Base-by-base conservation (phyloP, 2,329 filamentous ascomycete species). In the Dothiorella sarmentorum region DNA sequence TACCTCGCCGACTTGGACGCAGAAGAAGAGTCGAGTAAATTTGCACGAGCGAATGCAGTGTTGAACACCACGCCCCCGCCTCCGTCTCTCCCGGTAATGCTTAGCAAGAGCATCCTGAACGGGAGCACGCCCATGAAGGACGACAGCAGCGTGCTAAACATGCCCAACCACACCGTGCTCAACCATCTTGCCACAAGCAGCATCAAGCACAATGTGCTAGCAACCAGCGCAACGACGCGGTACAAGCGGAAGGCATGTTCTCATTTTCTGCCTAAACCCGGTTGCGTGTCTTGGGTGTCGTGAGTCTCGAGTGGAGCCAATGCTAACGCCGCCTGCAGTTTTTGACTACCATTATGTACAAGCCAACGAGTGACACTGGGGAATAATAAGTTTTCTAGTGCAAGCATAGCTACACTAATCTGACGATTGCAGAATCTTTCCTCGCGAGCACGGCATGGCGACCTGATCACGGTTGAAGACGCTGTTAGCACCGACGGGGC, bases 121-220 rank as follows among this genome's bases (percentile, higher is more conserved):
- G 90, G 90, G 49, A 87, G 86, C 2, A 91, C 90, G 24, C 86
- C 93, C 6, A 91, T 96, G 81, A 97, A 97, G 78, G 94, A 99
- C 71, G 94, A 99, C 75, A 96, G 93, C 73, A 97, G 92, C 75
- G 94, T 99, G 61, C 78, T 99, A 63, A 94, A 91, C 65, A 93
- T 97, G 83, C 94, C 94, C 13, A 99, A 97, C 68, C 93, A 99
- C 69, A 97, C 94, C 0, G 91, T 97, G 29, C 78, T 99, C 63
- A 99, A 99, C 66, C 94, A 99, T 73, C 79, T 99, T 65, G 93
- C 93, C 49, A 99, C 94, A 3, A 97, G 93, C 74, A 97, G 92
- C 73, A 99, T 99, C 74, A 97, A 96, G 78, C 91, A 96, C 65
- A 92, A 93, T 63, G 90, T 97, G 24, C 80, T 99, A 63, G 94